These are phyloP conservation scores for Cordyceps tenuipes DNA, from an alignment of 2,329 filamentous ascomycete species.

Conservation along the genomic window DNA sequence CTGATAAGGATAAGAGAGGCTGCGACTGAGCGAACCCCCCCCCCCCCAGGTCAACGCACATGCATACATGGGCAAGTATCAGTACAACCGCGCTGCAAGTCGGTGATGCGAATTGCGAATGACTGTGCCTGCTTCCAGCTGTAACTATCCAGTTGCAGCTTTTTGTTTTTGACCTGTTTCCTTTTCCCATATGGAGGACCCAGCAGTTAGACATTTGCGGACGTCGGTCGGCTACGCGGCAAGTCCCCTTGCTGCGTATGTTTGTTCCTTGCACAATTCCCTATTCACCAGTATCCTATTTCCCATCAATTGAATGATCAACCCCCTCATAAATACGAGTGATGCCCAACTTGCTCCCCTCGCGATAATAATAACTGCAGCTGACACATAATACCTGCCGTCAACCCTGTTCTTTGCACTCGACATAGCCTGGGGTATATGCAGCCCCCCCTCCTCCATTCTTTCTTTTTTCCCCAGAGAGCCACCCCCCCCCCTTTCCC, in stretches of 20 bases:
- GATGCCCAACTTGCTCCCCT: too few relatives aligned
- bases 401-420: neutral
- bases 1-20: neutral
- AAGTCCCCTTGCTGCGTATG: too few relatives aligned
- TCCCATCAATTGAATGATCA: too few relatives aligned
- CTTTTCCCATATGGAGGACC: too few relatives aligned
- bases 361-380: neutral
- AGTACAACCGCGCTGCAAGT: neutral
- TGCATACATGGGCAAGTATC: neutral
- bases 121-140: neutral
- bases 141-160: too few relatives aligned
- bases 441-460: neutral
- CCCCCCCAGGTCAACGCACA: too few relatives aligned
- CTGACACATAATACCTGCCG: neutral
- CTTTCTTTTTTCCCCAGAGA: neutral
- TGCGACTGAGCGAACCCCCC: neutral
- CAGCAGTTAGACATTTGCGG: too few relatives aligned
- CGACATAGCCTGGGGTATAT: slow-evolving; percentile 2
- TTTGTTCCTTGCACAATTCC: too few relatives aligned
- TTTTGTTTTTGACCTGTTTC: too few relatives aligned
- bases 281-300: too few relatives aligned
- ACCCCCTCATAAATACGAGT: too few relatives aligned
- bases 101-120: neutral
- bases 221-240: too few relatives aligned
- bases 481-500: neutral